Conservation (phyloP, 352 stramenopile genomes). For the Pilasporangium apinafurcum region DNA sequence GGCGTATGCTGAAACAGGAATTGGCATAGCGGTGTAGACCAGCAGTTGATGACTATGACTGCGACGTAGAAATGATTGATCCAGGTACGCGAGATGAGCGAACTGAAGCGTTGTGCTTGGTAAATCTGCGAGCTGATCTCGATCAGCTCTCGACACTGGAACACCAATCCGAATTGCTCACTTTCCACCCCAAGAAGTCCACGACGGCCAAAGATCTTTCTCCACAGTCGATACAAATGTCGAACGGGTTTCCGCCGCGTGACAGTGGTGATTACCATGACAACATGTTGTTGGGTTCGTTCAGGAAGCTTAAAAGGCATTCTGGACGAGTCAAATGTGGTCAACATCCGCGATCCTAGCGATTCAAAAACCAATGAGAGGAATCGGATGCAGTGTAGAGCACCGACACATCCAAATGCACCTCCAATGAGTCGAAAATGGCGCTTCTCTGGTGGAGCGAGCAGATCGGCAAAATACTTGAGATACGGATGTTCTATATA, state of each 20-base stretch:
- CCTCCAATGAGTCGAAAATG: conserved; percentile 13
- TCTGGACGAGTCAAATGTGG: no score
- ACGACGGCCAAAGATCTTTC: not conserved
- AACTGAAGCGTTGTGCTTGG: conserved; percentile 8
- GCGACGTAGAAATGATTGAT: conserved; percentile 11
- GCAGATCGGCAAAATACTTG: conserved; percentile 18
- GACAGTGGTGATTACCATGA: conserved; percentile 2
- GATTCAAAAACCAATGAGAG: not conserved
- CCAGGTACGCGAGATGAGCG: conserved; percentile 3
- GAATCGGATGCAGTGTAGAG: conserved; percentile 1
- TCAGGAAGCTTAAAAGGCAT: not conserved
- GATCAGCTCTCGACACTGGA: conserved; percentile 1
- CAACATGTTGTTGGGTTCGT: not conserved
- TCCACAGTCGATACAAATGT: no score
- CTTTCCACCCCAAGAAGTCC: conserved; percentile 3
- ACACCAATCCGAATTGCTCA: not conserved
- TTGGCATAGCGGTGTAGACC: conserved; percentile 13
- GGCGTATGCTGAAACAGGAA: conserved; percentile 1
- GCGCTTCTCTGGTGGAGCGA: conserved; percentile 9
- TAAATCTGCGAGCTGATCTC: conserved; percentile 6
- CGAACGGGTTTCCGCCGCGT: no score
- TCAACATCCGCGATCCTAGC: no score
- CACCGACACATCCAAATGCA: conserved; percentile 8
- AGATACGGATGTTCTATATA: conserved; percentile 17
- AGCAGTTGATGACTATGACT: conserved; percentile 16